phyloP scores from a whole-genome alignment of 257 asterid species.

The Knoxia roxburghii region DNA sequence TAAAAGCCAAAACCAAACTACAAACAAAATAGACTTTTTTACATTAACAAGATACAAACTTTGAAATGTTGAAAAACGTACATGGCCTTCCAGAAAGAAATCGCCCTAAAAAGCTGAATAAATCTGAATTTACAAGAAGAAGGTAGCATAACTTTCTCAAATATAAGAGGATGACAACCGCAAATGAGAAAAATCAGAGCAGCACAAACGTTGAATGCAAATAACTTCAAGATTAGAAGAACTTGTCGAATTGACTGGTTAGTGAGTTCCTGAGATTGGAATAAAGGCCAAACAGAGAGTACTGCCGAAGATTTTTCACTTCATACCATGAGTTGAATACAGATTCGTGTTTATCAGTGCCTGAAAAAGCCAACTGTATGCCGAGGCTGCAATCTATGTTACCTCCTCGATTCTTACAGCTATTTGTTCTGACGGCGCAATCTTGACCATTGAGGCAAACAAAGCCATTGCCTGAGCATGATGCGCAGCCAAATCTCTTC shows the following conservation, averaged over 20 bases:
- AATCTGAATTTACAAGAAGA: neutral
- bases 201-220: constrained; percentile 12
- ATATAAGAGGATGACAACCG: neutral
- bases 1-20: no score
- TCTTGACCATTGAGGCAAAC: constrained; percentile 82
- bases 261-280: constrained; percentile 75
- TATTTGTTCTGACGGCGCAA: constrained; percentile 72
- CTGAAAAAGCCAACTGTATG: constrained; percentile 86
- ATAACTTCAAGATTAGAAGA: constrained; percentile 36
- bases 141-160: constrained; percentile 1
- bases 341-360: constrained; percentile 75
- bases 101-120: neutral
- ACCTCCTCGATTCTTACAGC: constrained; percentile 72
- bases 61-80: no score
- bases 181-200: neutral
- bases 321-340: constrained; percentile 97
- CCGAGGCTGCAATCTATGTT: constrained; percentile 86
- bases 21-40: no score
- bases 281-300: constrained; percentile 75
- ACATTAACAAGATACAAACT: no score
- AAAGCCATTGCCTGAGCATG: constrained; percentile 57
- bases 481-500: constrained; percentile 85
- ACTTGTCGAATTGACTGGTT: constrained; percentile 63
- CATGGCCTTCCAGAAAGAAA: no score
- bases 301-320: constrained; percentile 87